These are phyloP conservation scores for Gigaspora rosea DNA, from an alignment of 192 early-diverging fungal genomes.

Conservation along the genomic window DNA sequence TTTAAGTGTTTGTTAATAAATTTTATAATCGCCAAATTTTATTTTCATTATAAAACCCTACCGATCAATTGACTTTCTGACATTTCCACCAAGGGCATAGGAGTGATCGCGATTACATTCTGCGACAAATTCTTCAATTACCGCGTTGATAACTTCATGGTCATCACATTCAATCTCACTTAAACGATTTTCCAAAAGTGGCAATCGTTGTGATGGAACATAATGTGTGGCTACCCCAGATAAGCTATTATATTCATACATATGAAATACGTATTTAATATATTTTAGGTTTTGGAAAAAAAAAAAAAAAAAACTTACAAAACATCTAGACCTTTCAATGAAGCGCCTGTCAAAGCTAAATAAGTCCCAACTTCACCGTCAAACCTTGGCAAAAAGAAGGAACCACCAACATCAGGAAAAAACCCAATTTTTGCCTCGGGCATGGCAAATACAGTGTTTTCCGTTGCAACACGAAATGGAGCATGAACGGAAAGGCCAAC, in stretches of 20 bases:
- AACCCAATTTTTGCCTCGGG: slow-evolving; percentile 96
- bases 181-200: slow-evolving; percentile 77
- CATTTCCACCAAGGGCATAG: slow-evolving; percentile 44
- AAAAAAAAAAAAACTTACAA: slow-evolving; percentile 55
- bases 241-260: slow-evolving; percentile 45
- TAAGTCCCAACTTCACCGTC: slow-evolving; percentile 95
- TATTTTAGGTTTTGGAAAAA: slow-evolving; percentile 7
- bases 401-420: slow-evolving; percentile 95
- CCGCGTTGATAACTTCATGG: slow-evolving; percentile 76
- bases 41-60: slow-evolving; percentile 18
- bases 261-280: neutral
- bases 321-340: slow-evolving; percentile 81
- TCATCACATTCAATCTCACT: slow-evolving; percentile 77
- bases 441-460: slow-evolving; percentile 96
- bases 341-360: slow-evolving; percentile 84
- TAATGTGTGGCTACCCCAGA: slow-evolving; percentile 97
- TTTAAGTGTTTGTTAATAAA: neutral
- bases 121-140: slow-evolving; percentile 89
- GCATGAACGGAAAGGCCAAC: slow-evolving; percentile 94
- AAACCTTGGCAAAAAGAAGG: slow-evolving; percentile 91
- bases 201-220: slow-evolving; percentile 83
- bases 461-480: slow-evolving; percentile 94
- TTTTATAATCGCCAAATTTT: too few relatives aligned
- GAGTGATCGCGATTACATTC: slow-evolving; percentile 49
- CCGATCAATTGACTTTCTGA: slow-evolving; percentile 74